Evolutionary conservation across 306 rosid species (phyloP), one percentile per base, ranked within the genome.

Genomic region (Cucurbita argyrosperma): DNA sequence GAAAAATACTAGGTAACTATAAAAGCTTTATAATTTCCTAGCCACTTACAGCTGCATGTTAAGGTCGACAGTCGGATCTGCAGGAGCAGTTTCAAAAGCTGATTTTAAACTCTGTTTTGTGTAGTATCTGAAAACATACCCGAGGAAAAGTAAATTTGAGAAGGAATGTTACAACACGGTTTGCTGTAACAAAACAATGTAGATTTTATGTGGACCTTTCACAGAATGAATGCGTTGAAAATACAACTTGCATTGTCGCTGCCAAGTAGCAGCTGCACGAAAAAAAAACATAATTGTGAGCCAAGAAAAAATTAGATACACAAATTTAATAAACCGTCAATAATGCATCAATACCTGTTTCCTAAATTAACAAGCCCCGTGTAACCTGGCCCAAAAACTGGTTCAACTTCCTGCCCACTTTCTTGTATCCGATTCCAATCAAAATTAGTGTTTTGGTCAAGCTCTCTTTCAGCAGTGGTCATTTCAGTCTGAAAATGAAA

Each of bases 381-480:
- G 79, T 89, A 94, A 75, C 99, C 97, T 38, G 99, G 99, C 72
- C 99, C 99, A 77, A 74, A 89, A 78, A 94, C 85, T 13, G 92
- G 96, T 37, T 94, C 96, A 9, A 87, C 86, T 16, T 94, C 97
- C 80, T 87, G 88, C 72, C 95, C 99, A 83, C 90, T 94, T 84
- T 94, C 97, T 89, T 91, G 97, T 85, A 94, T 91, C 49, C 97
- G 86, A 72, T 94, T 87, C 99, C 99, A 94, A 75, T 94, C 97
- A 82, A 83, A 94, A 82, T 91, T 94, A 68, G 96, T 88, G 86
- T 94, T 94, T 77, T 89, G 96, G 80, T 94, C 98, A 73, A 94
- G 97, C 83, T 94, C 99, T 81, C 92, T 94, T 85, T 91, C 99
- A 82, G 99, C 97, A 66, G 97, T 94, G 11, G 99, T 94, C 97